Conservation (phyloP, 2,329 filamentous ascomycete species). For the Nothophaeocryptopus gaeumannii region DNA sequence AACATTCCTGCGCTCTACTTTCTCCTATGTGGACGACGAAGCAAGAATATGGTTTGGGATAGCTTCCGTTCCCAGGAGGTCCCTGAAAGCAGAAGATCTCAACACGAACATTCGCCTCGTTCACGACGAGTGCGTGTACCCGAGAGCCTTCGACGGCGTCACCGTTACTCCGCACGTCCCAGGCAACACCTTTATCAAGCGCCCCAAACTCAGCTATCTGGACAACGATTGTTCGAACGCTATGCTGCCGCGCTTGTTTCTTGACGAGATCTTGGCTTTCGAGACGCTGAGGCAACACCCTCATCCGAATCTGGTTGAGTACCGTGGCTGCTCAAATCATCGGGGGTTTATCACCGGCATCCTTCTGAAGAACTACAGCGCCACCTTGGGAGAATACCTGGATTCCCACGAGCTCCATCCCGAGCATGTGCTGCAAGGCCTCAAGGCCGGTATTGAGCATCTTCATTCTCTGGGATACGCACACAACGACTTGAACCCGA, state of each 20-base stretch:
- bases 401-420: not conserved
- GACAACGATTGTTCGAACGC: conserved; percentile 19
- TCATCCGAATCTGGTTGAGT: not conserved
- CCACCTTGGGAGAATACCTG: not conserved
- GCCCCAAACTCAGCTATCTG: conserved; percentile 23
- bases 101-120: conserved; percentile 9
- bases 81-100: conserved; percentile 16
- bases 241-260: conserved; percentile 22
- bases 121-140: conserved; percentile 17
- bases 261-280: conserved; percentile 22
- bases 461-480: not conserved
- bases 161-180: conserved; percentile 5
- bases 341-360: not conserved
- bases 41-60: conserved; percentile 11
- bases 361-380: not conserved
- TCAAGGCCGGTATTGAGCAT: conserved; percentile 13
- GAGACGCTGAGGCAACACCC: not conserved
- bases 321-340: not conserved
- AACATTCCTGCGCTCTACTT: conserved; percentile 11
- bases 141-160: conserved; percentile 7
- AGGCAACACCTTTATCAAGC: conserved; percentile 22
- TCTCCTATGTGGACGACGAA: conserved; percentile 13
- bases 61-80: conserved; percentile 16
- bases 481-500: not conserved
- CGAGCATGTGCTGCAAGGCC: not conserved